Percentiles rank a stretch among this genome's conserved stretches.
phyloP scores from a whole-genome alignment of 306 rosid genomes.

The Urtica urens region DNA sequence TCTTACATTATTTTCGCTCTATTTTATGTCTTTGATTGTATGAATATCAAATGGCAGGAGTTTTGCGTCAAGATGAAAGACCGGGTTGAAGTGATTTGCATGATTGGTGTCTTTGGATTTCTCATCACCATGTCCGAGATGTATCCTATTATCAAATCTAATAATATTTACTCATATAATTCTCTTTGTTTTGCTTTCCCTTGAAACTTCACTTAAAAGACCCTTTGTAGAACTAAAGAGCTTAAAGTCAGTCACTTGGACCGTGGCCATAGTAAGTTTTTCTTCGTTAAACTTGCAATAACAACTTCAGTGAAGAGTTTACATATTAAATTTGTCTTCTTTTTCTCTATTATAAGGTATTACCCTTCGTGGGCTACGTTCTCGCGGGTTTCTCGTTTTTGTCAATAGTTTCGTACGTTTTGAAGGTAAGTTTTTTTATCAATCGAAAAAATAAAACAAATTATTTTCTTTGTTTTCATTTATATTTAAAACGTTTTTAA shows the following conservation, averaged over 20 bases:
- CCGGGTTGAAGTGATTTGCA: conserved; percentile 40
- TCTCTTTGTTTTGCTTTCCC: conserved; percentile 6
- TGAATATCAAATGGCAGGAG: conserved; percentile 36
- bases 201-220: conserved; percentile 27
- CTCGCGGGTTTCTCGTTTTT: conserved; percentile 24
- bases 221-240: conserved; percentile 35
- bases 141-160: conserved; percentile 45
- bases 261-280: conserved; percentile 45
- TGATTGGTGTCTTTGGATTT: conserved; percentile 48
- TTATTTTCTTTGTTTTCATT: too few relatives aligned
- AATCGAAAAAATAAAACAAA: too few relatives aligned
- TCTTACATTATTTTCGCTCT: background rate
- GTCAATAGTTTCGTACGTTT: conserved; percentile 20
- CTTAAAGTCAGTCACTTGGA: conserved; percentile 43
- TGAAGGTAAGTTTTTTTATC: conserved; percentile 27
- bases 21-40: background rate
- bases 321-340: too few relatives aligned
- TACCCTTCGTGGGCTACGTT: conserved; percentile 16
- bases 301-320: too few relatives aligned
- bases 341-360: too few relatives aligned
- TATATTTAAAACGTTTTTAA: background rate
- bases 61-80: conserved; percentile 53
- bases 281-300: background rate
- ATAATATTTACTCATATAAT: background rate
- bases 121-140: conserved; percentile 33